Evolutionary conservation across 345 rosid species (phyloP).

Genomic region (Carallia pectinifolia): DNA sequence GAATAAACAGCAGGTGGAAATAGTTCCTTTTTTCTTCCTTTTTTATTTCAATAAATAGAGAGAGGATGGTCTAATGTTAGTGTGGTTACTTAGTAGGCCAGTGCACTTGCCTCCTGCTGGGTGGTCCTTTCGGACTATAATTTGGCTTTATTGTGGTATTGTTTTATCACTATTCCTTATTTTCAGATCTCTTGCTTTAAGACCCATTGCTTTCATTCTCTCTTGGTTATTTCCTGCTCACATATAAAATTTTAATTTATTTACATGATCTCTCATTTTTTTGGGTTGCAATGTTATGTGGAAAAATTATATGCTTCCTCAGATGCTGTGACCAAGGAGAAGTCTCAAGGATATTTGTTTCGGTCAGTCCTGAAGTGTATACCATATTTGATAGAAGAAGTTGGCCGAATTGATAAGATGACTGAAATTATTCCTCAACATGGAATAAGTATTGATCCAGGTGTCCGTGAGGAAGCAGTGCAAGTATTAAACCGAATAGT

Average conservation of each 20-base stretch:
- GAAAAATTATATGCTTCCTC: slow-evolving; percentile 30
- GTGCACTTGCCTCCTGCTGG: neutral
- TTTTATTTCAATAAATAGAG: neutral
- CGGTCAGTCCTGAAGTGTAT: slow-evolving; percentile 93
- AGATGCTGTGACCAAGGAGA: slow-evolving; percentile 97
- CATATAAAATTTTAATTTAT: neutral
- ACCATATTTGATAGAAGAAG: slow-evolving; percentile 95
- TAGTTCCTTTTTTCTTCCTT: neutral
- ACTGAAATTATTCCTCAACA: slow-evolving; percentile 98
- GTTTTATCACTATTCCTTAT: neutral
- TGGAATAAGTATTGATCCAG: slow-evolving; percentile 97
- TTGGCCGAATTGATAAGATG: slow-evolving; percentile 94
- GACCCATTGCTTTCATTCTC: neutral
- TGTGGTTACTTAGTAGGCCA: neutral
- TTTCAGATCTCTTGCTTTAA: slow-evolving; percentile 9
- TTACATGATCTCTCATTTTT: neutral
- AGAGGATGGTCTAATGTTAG: neutral
- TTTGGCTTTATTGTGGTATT: neutral
- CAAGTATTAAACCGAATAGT: slow-evolving; percentile 93
- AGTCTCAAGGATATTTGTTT: slow-evolving; percentile 93
- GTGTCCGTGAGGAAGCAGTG: slow-evolving; percentile 99
- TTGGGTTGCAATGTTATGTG: slow-evolving; percentile 17
- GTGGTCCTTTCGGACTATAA: neutral
- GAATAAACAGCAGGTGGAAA: neutral
- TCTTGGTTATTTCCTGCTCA: neutral